These are phyloP conservation scores for Dentipellis fragilis DNA, from an alignment of 768 basidiomycete genomes.

Conservation along the genomic window DNA sequence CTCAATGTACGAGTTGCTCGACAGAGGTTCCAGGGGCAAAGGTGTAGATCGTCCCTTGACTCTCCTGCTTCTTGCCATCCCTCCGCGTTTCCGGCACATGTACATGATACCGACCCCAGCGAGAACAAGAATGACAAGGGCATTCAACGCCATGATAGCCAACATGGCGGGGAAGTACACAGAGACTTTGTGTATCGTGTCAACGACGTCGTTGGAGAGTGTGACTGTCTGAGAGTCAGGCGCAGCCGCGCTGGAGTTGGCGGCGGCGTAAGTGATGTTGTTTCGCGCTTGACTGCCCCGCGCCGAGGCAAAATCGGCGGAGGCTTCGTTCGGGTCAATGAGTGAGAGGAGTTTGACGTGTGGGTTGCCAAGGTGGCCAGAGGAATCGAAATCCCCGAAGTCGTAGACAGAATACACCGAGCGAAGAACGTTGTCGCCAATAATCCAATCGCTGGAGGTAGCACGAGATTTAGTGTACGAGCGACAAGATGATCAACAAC, in stretches of 20 bases:
- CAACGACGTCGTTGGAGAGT: constrained; percentile 46
- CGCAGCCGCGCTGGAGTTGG: constrained; percentile 25
- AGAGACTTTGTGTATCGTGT: constrained; percentile 52
- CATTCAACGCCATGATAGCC: constrained; percentile 69
- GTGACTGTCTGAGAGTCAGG: constrained; percentile 36
- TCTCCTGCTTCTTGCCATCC: constrained; percentile 25
- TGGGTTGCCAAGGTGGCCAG: constrained; percentile 61
- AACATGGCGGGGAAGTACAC: constrained; percentile 65
- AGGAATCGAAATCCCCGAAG: constrained; percentile 66
- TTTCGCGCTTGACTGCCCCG: constrained; percentile 57
- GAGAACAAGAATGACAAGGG: constrained; percentile 53
- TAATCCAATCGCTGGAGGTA: constrained; percentile 58
- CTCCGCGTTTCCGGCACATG: constrained; percentile 38
- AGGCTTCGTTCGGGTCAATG: constrained; percentile 59
- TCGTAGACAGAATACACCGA: constrained; percentile 78
- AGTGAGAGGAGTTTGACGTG: constrained; percentile 69
- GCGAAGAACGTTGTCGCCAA: constrained; percentile 78
- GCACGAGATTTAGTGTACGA: neutral
- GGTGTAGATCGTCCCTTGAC: constrained; percentile 39
- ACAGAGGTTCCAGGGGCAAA: constrained; percentile 41
- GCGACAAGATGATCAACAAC: neutral
- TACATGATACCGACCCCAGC: constrained; percentile 41
- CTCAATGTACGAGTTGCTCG: constrained; percentile 11
- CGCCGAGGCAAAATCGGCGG: constrained; percentile 52
- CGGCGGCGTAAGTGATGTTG: constrained; percentile 59